These are phyloP conservation scores for Gyrodon lividus DNA, from an alignment of 768 basidiomycete genomes.

Conservation along the genomic window DNA sequence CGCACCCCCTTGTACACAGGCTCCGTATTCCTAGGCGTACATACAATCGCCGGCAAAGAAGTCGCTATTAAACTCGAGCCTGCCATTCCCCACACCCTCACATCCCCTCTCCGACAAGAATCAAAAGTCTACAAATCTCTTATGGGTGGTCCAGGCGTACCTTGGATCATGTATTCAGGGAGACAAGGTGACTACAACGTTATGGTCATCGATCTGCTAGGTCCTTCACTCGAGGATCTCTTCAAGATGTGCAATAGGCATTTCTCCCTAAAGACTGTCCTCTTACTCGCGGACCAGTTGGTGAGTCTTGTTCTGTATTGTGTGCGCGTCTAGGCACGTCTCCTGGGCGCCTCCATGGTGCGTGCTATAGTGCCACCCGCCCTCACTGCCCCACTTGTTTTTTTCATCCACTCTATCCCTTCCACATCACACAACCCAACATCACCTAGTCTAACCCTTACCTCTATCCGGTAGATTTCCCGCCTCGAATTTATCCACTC, in stretches of 20 bases:
- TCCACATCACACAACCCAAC: background rate
- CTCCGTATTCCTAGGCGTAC: slow-evolving; percentile 75
- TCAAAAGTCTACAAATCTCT: slow-evolving; percentile 90
- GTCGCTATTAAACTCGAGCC: slow-evolving; percentile 85
- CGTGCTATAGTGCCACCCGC: background rate
- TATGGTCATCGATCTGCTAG: slow-evolving; percentile 95
- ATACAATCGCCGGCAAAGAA: slow-evolving; percentile 79
- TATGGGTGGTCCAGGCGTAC: slow-evolving; percentile 85
- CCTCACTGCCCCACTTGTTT: too few relatives aligned
- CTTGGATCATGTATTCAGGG: slow-evolving; percentile 91
- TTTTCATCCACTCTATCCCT: background rate
- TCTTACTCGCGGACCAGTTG: slow-evolving; percentile 92
- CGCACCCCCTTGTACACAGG: slow-evolving; percentile 43
- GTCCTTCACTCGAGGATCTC: slow-evolving; percentile 83
- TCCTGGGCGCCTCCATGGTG: background rate
- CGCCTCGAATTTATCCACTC: slow-evolving; percentile 97
- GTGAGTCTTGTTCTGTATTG: slow-evolving; percentile 45
- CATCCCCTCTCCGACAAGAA: slow-evolving; percentile 81
- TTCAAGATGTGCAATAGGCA: slow-evolving; percentile 89
- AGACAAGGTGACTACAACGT: slow-evolving; percentile 94
- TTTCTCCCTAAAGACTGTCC: slow-evolving; percentile 92
- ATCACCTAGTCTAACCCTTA: slow-evolving; percentile 9
- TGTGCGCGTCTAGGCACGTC: slow-evolving; percentile 37
- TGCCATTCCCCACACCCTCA: slow-evolving; percentile 41
- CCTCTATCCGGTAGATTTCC: slow-evolving; percentile 61